Conservation (phyloP, 257 asterid species). For the Fraxinus pennsylvanica region DNA sequence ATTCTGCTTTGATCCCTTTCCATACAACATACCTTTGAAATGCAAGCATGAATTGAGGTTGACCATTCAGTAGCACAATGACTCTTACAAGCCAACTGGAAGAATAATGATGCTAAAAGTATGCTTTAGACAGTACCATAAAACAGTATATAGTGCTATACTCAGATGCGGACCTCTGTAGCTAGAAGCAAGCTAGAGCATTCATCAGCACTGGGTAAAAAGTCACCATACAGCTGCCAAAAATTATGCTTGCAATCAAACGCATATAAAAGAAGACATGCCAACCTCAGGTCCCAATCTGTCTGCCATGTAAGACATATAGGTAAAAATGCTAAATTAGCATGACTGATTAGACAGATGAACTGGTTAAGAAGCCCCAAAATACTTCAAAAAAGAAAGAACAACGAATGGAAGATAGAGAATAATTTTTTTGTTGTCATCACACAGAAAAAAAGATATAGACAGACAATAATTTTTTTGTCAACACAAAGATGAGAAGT, state of each 20-base stretch:
- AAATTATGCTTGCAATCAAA: constrained; percentile 94
- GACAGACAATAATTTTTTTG: background rate
- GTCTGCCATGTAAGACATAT: constrained; percentile 58
- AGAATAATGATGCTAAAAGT: constrained; percentile 4
- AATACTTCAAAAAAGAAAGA: background rate
- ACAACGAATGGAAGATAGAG: background rate
- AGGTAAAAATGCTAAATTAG: constrained; percentile 12
- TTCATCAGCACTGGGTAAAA: constrained; percentile 84
- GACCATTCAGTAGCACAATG: background rate
- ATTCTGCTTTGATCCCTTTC: background rate
- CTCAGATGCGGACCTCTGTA: constrained; percentile 66
- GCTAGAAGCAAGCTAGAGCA: constrained; percentile 94
- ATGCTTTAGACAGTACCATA: constrained; percentile 5
- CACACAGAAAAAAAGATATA: constrained; percentile 20
- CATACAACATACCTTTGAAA: background rate
- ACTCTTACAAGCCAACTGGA: background rate
- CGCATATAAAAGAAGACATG: constrained; percentile 80
- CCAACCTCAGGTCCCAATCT: constrained; percentile 96
- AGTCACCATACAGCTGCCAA: constrained; percentile 97
- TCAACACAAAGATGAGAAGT: background rate
- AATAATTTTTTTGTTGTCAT: constrained; percentile 2
- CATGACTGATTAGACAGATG: constrained; percentile 8
- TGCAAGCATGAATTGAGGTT: background rate
- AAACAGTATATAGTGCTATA: constrained; percentile 9
- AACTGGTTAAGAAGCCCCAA: background rate